Conservation (phyloP, 2,329 filamentous ascomycete genomes). For the Sporothrix humicola region DNA sequence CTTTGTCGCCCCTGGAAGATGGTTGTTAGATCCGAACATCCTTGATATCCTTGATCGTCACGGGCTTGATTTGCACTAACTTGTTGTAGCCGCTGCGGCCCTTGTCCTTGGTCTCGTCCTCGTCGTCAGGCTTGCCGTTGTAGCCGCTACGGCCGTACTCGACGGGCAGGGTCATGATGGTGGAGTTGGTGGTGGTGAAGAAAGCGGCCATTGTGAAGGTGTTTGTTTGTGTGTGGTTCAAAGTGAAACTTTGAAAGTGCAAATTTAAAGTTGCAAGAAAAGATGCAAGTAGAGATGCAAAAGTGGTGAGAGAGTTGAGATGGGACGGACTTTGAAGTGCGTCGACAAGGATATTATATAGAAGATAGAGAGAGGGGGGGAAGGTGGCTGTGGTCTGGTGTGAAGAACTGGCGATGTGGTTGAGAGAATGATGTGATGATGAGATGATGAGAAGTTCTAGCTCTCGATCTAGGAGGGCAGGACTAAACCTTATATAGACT, state of each 20-base stretch:
- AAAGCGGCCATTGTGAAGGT: slow-evolving; percentile 43
- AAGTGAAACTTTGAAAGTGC: background rate
- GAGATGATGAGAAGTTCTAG: slow-evolving; percentile 25
- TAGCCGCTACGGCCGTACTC: slow-evolving; percentile 51
- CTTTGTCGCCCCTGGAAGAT: slow-evolving; percentile 39
- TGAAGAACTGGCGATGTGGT: slow-evolving; percentile 18
- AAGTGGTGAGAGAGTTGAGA: background rate
- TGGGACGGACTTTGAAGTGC: background rate
- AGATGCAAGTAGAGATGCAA: background rate
- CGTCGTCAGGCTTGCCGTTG: slow-evolving; percentile 49
- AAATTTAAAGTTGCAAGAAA: background rate
- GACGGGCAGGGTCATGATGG: slow-evolving; percentile 43
- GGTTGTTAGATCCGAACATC: background rate
- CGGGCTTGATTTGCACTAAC: slow-evolving; percentile 35
- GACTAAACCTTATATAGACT: slow-evolving; percentile 30
- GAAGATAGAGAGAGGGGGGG: background rate
- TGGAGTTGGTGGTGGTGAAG: slow-evolving; percentile 46
- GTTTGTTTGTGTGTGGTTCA: slow-evolving; percentile 4
- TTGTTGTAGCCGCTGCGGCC: slow-evolving; percentile 58
- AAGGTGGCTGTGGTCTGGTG: background rate
- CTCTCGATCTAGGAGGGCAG: slow-evolving; percentile 4
- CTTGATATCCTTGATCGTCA: background rate
- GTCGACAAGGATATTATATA: slow-evolving; percentile 30
- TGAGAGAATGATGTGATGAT: slow-evolving; percentile 26
- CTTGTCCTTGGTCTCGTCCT: slow-evolving; percentile 46